phyloP scores from a whole-genome alignment of 768 basidiomycete genomes.

The Suillus cothurnatus region DNA sequence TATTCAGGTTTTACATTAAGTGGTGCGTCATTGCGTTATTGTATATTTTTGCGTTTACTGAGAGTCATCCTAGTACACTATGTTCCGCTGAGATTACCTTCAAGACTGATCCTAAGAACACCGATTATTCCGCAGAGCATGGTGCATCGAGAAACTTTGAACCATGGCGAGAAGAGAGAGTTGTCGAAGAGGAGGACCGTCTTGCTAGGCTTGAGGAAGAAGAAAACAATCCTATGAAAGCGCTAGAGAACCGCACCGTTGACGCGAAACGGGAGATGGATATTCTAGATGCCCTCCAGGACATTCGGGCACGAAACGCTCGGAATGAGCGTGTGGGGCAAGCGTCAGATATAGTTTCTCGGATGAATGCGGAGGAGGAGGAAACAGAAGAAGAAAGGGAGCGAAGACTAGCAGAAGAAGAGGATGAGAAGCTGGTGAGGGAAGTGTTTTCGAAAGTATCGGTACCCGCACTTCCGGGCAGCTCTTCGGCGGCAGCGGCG shows the following conservation, averaged over 20 bases:
- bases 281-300: constrained; percentile 92
- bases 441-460: constrained; percentile 82
- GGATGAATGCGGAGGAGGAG: constrained; percentile 63
- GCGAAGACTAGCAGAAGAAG: constrained; percentile 74
- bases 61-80: constrained; percentile 63
- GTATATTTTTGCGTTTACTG: constrained; percentile 1
- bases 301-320: constrained; percentile 84
- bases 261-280: constrained; percentile 99
- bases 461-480: constrained; percentile 30
- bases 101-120: constrained; percentile 99
- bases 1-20: constrained; percentile 91
- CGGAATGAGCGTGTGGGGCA: constrained; percentile 87
- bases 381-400: constrained; percentile 79
- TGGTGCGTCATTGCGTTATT: constrained; percentile 57
- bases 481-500: constrained; percentile 29
- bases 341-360: constrained; percentile 65
- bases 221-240: constrained; percentile 97
- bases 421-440: constrained; percentile 89
- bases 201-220: constrained; percentile 87
- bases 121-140: constrained; percentile 91
- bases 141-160: constrained; percentile 98
- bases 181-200: constrained; percentile 79
- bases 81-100: constrained; percentile 99
- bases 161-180: constrained; percentile 88
- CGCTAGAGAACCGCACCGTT: constrained; percentile 86